phyloP scores from a whole-genome alignment of 169 alveolate species.

The Amoebophrya sp. region DNA sequence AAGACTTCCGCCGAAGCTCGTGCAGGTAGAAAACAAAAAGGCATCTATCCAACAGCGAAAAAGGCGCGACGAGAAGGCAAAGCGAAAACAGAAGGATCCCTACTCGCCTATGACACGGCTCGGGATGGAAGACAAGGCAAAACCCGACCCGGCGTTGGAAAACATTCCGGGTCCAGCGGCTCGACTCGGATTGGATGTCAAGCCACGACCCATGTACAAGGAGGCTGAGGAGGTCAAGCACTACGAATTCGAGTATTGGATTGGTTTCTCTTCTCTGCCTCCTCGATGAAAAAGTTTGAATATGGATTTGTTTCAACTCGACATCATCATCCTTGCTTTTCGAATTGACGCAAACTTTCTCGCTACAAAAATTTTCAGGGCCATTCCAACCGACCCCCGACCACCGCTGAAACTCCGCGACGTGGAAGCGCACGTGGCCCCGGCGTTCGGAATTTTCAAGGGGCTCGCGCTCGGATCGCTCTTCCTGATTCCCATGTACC shows the following conservation, averaged over 20 bases:
- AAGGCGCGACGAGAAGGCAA: background rate
- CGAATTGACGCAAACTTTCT: no score
- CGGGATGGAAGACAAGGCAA: background rate
- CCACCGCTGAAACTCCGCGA: constrained; percentile 11
- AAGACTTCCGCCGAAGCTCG: no score
- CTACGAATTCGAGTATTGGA: background rate
- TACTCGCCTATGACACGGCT: background rate
- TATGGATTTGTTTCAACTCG: no score
- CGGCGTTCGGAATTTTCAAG: background rate
- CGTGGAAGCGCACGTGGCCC: background rate
- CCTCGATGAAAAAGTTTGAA: no score
- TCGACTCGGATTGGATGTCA: background rate
- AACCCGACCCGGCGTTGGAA: background rate
- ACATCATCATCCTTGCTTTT: no score
- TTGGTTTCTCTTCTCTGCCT: no score
- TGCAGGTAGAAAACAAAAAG: no score
- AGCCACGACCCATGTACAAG: background rate
- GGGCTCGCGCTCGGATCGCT: background rate
- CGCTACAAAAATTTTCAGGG: no score
- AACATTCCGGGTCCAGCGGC: background rate
- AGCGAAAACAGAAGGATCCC: background rate
- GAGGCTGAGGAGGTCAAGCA: background rate
- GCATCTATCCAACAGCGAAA: no score
- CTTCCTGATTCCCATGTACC: background rate
- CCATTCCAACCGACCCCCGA: background rate